These are phyloP conservation scores for Exobasidium cylindrosporum DNA, from an alignment of 1,284 basidiomycete species.

Conservation along the genomic window DNA sequence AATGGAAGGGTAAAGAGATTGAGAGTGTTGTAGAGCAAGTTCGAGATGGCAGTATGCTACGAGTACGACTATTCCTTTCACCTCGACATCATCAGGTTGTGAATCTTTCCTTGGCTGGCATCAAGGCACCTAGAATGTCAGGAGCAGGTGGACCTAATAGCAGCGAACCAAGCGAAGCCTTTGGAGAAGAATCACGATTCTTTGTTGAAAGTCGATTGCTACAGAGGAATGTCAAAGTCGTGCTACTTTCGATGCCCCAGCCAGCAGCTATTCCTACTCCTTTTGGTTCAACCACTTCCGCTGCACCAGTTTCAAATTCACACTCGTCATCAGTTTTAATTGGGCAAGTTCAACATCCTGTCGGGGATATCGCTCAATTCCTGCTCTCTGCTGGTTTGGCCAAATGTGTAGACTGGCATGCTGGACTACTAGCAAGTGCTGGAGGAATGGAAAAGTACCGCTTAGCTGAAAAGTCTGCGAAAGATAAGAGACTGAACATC, in stretches of 20 bases:
- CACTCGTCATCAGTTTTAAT: conserved; percentile 72
- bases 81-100: conserved; percentile 81
- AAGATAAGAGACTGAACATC: conserved; percentile 74
- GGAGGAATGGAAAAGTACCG: conserved; percentile 63
- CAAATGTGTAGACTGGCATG: conserved; percentile 94
- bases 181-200: conserved; percentile 72
- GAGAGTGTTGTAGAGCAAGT: conserved; percentile 91
- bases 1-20: conserved; percentile 84
- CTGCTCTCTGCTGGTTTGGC: conserved; percentile 81
- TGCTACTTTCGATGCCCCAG: conserved; percentile 77
- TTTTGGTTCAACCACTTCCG: conserved; percentile 60
- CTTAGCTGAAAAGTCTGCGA: conserved; percentile 76
- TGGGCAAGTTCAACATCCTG: conserved; percentile 85
- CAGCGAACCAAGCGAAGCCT: conserved; percentile 35
- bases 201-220: conserved; percentile 90
- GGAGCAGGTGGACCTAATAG: conserved; percentile 41
- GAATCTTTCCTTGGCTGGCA: conserved; percentile 60
- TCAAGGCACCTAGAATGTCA: conserved; percentile 43
- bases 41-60: conserved; percentile 84
- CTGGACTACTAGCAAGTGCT: conserved; percentile 77
- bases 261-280: conserved; percentile 68
- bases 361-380: conserved; percentile 89
- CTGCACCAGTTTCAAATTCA: conserved; percentile 46
- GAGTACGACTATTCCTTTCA: conserved; percentile 81
- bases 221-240: conserved; percentile 80